Evolutionary conservation across 169 alveolate genomes (phyloP).

Genomic region (Plasmodium cynomolgi): DNA sequence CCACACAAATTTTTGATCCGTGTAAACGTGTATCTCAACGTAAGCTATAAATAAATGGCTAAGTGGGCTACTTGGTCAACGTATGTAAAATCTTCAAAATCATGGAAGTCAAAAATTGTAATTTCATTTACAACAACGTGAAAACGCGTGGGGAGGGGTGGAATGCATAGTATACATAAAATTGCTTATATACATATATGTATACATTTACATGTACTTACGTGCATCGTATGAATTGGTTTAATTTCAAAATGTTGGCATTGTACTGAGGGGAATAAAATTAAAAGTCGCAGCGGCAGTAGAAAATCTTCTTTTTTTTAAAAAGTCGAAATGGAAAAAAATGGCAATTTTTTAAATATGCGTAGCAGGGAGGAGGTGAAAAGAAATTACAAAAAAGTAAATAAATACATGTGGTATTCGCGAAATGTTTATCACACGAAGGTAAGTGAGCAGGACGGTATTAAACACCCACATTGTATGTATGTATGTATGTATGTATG

Average conservation of each 20-base stretch:
- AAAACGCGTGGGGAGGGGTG: background rate
- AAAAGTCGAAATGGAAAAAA: background rate
- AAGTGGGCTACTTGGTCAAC: background rate
- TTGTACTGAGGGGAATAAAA: background rate
- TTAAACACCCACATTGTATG: background rate
- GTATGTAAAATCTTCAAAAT: background rate
- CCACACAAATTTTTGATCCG: background rate
- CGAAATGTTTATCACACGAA: background rate
- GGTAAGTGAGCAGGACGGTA: background rate
- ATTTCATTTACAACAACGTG: background rate
- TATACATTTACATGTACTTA: background rate
- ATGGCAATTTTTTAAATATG: background rate
- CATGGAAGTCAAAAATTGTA: background rate
- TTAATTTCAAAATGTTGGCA: background rate
- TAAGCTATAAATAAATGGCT: background rate
- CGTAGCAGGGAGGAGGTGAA: background rate
- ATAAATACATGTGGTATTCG: background rate
- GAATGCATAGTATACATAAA: background rate
- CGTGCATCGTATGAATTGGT: background rate
- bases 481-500: background rate
- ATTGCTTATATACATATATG: background rate
- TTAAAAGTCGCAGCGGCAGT: background rate
- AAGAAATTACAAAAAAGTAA: background rate
- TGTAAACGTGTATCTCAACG: background rate
- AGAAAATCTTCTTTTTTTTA: background rate